phyloP scores from a whole-genome alignment of 2,329 filamentous ascomycete species.

The Ophiostoma ips region DNA sequence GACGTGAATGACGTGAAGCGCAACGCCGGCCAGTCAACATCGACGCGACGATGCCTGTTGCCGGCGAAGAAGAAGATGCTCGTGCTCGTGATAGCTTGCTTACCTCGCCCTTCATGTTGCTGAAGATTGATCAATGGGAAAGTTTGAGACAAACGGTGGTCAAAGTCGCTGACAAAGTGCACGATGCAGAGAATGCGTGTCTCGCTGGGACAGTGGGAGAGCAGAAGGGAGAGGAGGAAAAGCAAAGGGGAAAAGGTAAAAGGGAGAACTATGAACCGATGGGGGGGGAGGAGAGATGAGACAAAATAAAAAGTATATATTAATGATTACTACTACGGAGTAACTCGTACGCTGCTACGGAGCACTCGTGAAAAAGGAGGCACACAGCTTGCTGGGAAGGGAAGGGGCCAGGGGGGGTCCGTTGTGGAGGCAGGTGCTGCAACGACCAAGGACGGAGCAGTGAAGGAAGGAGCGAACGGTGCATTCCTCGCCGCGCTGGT shows the following conservation, averaged over 20 bases:
- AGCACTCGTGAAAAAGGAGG: background rate
- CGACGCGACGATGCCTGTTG: no score
- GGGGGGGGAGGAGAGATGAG: no score
- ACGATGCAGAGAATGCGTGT: background rate
- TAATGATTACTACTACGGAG: no score
- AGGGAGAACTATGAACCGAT: no score
- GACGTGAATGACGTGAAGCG: no score
- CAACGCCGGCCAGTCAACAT: no score
- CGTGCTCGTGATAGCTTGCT: constrained; percentile 16
- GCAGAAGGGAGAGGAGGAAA: background rate
- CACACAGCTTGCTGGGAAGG: background rate
- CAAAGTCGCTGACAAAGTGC: background rate
- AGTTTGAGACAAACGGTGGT: background rate
- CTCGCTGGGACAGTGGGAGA: background rate
- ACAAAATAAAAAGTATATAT: background rate
- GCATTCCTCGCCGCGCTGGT: no score
- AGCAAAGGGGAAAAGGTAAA: background rate
- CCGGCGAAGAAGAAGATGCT: no score
- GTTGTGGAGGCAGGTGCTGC: background rate
- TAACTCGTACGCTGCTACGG: no score
- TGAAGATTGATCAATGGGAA: background rate
- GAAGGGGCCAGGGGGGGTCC: background rate
- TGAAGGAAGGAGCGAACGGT: background rate
- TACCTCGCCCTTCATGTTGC: constrained; percentile 45
- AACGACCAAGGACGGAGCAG: background rate